These are phyloP conservation scores for Talaromyces sp. DNA, from an alignment of 2,329 filamentous ascomycete species.

Conservation along the genomic window DNA sequence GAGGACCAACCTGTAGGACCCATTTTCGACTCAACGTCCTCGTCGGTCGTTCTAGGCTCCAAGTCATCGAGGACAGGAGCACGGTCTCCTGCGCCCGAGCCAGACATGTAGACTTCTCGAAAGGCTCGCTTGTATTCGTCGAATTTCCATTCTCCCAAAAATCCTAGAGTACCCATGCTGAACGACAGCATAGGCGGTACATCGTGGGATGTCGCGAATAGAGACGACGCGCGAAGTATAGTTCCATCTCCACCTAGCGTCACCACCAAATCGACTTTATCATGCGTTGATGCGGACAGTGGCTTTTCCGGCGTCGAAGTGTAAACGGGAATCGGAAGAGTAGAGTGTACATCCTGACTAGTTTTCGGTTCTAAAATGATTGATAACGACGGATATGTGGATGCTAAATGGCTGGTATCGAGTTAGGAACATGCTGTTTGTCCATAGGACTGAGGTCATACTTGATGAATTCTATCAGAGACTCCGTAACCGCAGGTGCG, in stretches of 20 bases:
- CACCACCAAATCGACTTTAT: constrained; percentile 82
- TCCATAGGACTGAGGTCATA: constrained; percentile 26
- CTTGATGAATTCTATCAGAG: constrained; percentile 59
- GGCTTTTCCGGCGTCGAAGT: constrained; percentile 38
- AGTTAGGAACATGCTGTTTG: constrained; percentile 25
- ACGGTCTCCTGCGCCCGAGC: constrained; percentile 54
- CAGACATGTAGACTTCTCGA: constrained; percentile 86
- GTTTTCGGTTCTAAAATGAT: constrained; percentile 79
- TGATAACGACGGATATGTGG: constrained; percentile 76
- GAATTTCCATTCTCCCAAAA: constrained; percentile 96
- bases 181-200: constrained; percentile 93
- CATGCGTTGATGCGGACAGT: constrained; percentile 56
- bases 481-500: constrained; percentile 55
- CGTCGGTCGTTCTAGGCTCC: constrained; percentile 32
- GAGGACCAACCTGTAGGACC: constrained; percentile 65
- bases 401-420: constrained; percentile 68
- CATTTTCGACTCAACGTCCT: constrained; percentile 29
- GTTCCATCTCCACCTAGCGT: constrained; percentile 94
- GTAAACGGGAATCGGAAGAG: constrained; percentile 73
- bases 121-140: constrained; percentile 88
- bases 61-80: constrained; percentile 46
- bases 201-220: constrained; percentile 76
- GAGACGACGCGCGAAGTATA: constrained; percentile 77
- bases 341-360: constrained; percentile 68
- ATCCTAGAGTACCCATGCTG: constrained; percentile 94